These are phyloP conservation scores for Plectranthus barbatus DNA, from an alignment of 257 asterid species.

Conservation along the genomic window DNA sequence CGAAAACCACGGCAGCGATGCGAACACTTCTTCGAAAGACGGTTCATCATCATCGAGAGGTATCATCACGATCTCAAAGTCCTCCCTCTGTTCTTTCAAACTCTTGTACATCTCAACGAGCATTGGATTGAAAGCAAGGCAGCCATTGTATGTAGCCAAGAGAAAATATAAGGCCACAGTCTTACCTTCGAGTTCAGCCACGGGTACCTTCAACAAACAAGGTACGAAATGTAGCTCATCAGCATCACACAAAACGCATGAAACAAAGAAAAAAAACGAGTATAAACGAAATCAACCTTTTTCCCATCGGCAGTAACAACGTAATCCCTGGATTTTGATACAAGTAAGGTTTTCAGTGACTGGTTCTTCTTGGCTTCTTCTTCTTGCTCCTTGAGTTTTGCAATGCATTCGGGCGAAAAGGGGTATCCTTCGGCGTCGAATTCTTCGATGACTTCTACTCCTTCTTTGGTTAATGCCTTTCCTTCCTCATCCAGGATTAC, in stretches of 20 bases:
- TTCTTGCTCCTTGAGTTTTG: slow-evolving; percentile 43
- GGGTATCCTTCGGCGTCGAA: slow-evolving; percentile 74
- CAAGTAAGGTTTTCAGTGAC: slow-evolving; percentile 50
- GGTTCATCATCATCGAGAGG: slow-evolving; percentile 68
- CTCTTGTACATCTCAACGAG: slow-evolving; percentile 40
- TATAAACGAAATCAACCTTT: slow-evolving; percentile 57
- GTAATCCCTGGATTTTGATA: slow-evolving; percentile 49
- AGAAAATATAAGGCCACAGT: slow-evolving; percentile 57
- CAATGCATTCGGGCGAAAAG: slow-evolving; percentile 40
- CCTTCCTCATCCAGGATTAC: slow-evolving; percentile 59
- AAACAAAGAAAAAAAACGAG: too few relatives aligned
- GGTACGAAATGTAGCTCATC: too few relatives aligned
- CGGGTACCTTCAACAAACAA: slow-evolving; percentile 46
- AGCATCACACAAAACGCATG: too few relatives aligned
- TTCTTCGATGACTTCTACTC: slow-evolving; percentile 45
- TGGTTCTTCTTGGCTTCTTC: slow-evolving; percentile 67
- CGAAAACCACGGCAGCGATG: slow-evolving; percentile 58
- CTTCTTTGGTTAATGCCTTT: slow-evolving; percentile 37
- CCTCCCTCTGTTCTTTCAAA: slow-evolving; percentile 41
- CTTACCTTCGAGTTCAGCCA: slow-evolving; percentile 76
- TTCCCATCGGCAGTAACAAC: slow-evolving; percentile 55
- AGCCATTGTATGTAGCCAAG: slow-evolving; percentile 23
- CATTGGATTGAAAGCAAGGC: slow-evolving; percentile 40
- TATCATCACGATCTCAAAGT: slow-evolving; percentile 75
- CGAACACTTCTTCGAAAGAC: slow-evolving; percentile 36